These are phyloP conservation scores for Lenwebbia sp. DNA, from an alignment of 345 rosid genomes.

Conservation along the genomic window DNA sequence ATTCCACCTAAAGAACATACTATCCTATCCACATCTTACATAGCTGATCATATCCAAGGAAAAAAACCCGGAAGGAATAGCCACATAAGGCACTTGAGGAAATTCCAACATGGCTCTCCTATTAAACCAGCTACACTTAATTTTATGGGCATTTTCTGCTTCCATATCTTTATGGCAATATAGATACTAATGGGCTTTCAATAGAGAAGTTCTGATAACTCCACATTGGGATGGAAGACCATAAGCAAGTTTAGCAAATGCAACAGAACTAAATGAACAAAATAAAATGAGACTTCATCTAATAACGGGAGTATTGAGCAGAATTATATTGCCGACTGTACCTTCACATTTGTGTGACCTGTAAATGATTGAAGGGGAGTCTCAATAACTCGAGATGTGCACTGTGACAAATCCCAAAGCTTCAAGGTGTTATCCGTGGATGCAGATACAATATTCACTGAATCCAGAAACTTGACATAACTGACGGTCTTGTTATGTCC, in stretches of 20 bases:
- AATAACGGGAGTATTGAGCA: neutral
- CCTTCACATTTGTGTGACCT: constrained; percentile 89
- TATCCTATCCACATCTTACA: neutral
- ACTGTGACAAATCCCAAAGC: constrained; percentile 88
- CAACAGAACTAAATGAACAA: neutral
- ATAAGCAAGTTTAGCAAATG: neutral
- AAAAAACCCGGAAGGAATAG: neutral
- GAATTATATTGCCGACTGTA: constrained; percentile 2
- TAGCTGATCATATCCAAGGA: neutral
- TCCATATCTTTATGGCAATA: neutral
- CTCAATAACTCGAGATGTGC: constrained; percentile 62
- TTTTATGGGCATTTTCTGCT: neutral
- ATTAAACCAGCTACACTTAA: neutral
- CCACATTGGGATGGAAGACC: neutral
- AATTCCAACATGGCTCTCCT: neutral
- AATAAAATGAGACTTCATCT: neutral
- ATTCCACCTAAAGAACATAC: neutral
- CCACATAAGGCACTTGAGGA: neutral
- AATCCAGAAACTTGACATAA: constrained; percentile 77
- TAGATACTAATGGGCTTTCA: neutral
- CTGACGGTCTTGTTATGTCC: constrained; percentile 94
- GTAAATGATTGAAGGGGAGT: constrained; percentile 73
- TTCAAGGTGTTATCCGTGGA: constrained; percentile 92
- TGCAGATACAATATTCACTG: constrained; percentile 67
- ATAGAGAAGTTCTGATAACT: neutral